Conservation (phyloP, 208 protist species). For the Crithidia mellificae region DNA sequence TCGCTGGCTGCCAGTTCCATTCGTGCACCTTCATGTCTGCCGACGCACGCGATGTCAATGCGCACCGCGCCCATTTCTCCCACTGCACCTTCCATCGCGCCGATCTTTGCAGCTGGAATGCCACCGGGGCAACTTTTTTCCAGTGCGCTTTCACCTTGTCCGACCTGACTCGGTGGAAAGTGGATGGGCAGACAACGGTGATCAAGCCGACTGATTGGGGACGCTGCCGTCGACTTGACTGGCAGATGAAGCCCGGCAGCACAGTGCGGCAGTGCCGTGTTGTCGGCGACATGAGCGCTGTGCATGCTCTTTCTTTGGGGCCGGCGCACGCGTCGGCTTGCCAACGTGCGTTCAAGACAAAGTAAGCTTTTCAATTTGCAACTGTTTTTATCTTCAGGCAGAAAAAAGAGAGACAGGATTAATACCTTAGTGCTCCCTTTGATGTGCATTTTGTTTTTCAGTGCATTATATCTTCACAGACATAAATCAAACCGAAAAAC, state of each 20-base stretch:
- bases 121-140: constrained; percentile 74
- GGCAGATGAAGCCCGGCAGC: constrained; percentile 33
- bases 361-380: no score
- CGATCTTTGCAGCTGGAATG: constrained; percentile 67
- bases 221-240: constrained; percentile 59
- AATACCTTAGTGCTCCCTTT: no score
- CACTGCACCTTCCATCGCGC: constrained; percentile 72
- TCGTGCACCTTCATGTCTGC: constrained; percentile 73
- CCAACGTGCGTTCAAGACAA: background rate
- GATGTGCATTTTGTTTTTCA: no score
- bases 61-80: constrained; percentile 55
- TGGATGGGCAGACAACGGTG: constrained; percentile 69
- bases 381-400: background rate
- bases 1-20: constrained; percentile 67
- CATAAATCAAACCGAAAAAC: constrained; percentile 3
- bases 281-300: constrained; percentile 14
- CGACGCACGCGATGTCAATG: constrained; percentile 38
- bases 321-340: constrained; percentile 26
- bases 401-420: no score
- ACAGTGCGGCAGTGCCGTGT: constrained; percentile 47
- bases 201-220: constrained; percentile 67
- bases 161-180: constrained; percentile 67
- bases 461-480: background rate
- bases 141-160: constrained; percentile 73
- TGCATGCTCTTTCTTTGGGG: constrained; percentile 17